Conservation (phyloP, 2,329 filamentous ascomycete genomes). For the Trichoderma brevicompactum region DNA sequence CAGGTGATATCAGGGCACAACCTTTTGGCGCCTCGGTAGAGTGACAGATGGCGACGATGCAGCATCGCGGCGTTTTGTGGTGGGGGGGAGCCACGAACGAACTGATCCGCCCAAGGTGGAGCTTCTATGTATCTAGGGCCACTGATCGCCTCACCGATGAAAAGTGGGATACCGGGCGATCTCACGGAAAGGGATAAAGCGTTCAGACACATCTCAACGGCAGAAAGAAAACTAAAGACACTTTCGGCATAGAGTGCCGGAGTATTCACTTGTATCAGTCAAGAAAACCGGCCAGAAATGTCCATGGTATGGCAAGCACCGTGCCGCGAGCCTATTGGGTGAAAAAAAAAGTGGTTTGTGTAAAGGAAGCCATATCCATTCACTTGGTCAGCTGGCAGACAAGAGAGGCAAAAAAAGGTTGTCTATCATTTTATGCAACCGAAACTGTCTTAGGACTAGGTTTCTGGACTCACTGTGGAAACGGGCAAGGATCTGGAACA, state of each 20-base stretch:
- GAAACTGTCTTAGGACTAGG: slow-evolving; percentile 28
- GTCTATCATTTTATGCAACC: slow-evolving; percentile 26
- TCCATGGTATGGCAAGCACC: neutral
- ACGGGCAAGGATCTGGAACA: slow-evolving; percentile 11
- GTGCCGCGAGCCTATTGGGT: neutral
- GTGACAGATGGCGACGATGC: slow-evolving; percentile 26
- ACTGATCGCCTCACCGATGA: slow-evolving; percentile 29
- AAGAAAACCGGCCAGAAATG: neutral
- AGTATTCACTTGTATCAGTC: neutral
- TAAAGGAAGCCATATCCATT: slow-evolving; percentile 8
- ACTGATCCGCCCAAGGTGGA: slow-evolving; percentile 23
- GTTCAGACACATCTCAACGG: neutral
- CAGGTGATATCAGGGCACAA: slow-evolving; percentile 25
- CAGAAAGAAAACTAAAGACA: neutral
- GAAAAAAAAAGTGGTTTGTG: neutral
- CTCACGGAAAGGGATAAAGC: slow-evolving; percentile 12
- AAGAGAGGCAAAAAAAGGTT: neutral
- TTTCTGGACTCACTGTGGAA: slow-evolving; percentile 14
- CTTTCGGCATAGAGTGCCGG: slow-evolving; percentile 17
- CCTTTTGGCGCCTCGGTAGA: slow-evolving; percentile 24
- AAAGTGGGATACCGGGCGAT: slow-evolving; percentile 26
- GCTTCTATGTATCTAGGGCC: slow-evolving; percentile 6
- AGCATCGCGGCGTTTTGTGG: slow-evolving; percentile 22
- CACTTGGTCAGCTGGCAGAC: slow-evolving; percentile 16
- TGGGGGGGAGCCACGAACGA: slow-evolving; percentile 1